A percentile compares a stretch with the other conserved stretches of the same genome.
These are phyloP conservation scores for Zygosaccharomyces pseudobailii DNA, from an alignment of 1,139 yeast genomes.

Conservation along the genomic window DNA sequence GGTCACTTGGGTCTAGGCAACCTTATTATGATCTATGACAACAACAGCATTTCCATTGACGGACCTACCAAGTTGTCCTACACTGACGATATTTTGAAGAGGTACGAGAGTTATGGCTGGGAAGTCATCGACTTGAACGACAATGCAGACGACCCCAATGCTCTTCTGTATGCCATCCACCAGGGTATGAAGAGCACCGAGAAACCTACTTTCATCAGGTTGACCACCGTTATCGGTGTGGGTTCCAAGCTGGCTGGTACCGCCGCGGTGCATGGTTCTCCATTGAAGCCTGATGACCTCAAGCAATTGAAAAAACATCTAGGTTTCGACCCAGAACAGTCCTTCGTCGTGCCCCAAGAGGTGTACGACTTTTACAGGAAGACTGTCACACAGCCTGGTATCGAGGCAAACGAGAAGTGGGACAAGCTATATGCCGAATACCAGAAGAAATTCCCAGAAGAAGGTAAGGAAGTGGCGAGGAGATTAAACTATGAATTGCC, in stretches of 20 bases:
- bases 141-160: constrained; percentile 77
- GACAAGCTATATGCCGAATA: constrained; percentile 57
- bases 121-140: constrained; percentile 70
- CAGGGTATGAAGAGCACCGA: constrained; percentile 58
- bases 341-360: constrained; percentile 76
- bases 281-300: constrained; percentile 91
- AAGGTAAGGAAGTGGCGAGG: constrained; percentile 77
- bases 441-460: constrained; percentile 66
- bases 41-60: constrained; percentile 95
- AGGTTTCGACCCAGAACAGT: constrained; percentile 85
- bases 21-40: constrained; percentile 95
- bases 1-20: constrained; percentile 95
- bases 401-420: constrained; percentile 71
- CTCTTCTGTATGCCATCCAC: constrained; percentile 68
- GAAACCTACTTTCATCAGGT: constrained; percentile 89
- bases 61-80: constrained; percentile 89
- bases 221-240: constrained; percentile 89
- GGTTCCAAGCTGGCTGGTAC: constrained; percentile 88
- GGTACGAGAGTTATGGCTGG: constrained; percentile 96
- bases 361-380: constrained; percentile 67
- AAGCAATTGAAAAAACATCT: constrained; percentile 77
- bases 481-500: constrained; percentile 83
- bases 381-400: constrained; percentile 58
- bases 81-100: constrained; percentile 85
- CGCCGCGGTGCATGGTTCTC: constrained; percentile 94